Evolutionary conservation across 2,329 filamentous ascomycete genomes (phyloP).

Genomic region (Cladosporium velox): DNA sequence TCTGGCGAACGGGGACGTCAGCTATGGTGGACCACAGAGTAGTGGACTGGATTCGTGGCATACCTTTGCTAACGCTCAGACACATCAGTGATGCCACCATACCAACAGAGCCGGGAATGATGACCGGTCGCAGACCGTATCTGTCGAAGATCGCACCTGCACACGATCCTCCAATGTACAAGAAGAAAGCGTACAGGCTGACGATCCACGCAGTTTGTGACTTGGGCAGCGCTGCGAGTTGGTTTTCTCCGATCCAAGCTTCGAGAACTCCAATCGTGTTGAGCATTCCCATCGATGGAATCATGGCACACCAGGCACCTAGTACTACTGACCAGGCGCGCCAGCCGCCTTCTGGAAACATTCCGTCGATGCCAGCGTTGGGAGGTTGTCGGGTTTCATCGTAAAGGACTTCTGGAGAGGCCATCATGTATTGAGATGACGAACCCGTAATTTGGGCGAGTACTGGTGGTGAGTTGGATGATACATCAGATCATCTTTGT

Average conservation of each 20-base stretch:
- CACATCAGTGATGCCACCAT: slow-evolving; percentile 11
- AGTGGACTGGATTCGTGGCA: not conserved
- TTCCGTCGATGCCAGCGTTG: not conserved
- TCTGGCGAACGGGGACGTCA: not conserved
- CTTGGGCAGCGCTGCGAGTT: not conserved
- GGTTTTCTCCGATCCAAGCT: slow-evolving; percentile 5
- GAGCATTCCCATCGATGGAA: slow-evolving; percentile 15
- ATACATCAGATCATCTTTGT: not conserved
- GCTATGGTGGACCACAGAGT: not conserved
- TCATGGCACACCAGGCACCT: slow-evolving; percentile 17
- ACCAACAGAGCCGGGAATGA: slow-evolving; percentile 6
- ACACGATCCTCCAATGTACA: slow-evolving; percentile 6
- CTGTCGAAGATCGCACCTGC: slow-evolving; percentile 10
- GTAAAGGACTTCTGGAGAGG: not conserved
- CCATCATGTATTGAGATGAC: not conserved
- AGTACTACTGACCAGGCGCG: slow-evolving; percentile 13
- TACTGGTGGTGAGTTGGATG: not conserved
- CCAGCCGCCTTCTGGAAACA: slow-evolving; percentile 11
- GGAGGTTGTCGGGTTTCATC: not conserved
- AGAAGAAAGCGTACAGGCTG: slow-evolving; percentile 6
- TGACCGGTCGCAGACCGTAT: slow-evolving; percentile 10
- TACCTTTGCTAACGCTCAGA: slow-evolving; percentile 6
- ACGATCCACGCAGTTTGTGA: slow-evolving; percentile 7
- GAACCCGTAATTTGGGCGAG: not conserved
- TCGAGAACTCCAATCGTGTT: slow-evolving; percentile 9